A percentile compares a stretch with the other conserved stretches of the same genome.
Conservation (phyloP, 2,329 filamentous ascomycete genomes). For the Cladosporium sp. region DNA sequence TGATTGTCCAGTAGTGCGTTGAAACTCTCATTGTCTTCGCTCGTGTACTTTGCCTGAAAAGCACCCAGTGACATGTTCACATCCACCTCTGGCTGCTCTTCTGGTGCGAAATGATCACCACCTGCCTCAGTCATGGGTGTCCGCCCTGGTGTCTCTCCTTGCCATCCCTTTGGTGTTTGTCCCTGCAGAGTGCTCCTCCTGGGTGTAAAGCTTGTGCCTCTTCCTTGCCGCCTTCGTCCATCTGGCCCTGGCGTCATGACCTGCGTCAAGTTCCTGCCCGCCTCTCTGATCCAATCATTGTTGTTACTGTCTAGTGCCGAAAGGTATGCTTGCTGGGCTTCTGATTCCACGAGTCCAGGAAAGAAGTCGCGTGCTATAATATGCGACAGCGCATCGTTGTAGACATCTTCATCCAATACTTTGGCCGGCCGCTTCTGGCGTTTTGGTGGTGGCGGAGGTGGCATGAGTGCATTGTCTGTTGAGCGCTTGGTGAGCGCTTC, state of each 20-base stretch:
- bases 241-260: conserved; percentile 74
- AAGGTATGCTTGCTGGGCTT: conserved; percentile 87
- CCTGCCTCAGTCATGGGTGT: conserved; percentile 43
- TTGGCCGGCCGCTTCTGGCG: conserved; percentile 86
- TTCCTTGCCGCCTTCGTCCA: conserved; percentile 34
- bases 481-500: conserved; percentile 61
- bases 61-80: conserved; percentile 73
- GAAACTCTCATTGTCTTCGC: conserved; percentile 96
- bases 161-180: conserved; percentile 45
- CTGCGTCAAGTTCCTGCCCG: conserved; percentile 57
- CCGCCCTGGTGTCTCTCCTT: conserved; percentile 63
- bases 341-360: conserved; percentile 78
- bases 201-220: conserved; percentile 35
- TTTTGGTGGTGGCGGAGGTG: conserved; percentile 83
- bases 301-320: conserved; percentile 86
- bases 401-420: conserved; percentile 88
- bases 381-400: conserved; percentile 82
- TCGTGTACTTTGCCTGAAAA: conserved; percentile 92
- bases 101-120: conserved; percentile 22
- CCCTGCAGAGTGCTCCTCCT: conserved; percentile 18
- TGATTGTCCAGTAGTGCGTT: conserved; percentile 87
- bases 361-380: conserved; percentile 98
- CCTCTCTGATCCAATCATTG: conserved; percentile 77
- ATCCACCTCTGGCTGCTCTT: conserved; percentile 54
- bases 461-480: conserved; percentile 70